Conservation (phyloP, 805 yeast species). For the Candida krabiensis region DNA sequence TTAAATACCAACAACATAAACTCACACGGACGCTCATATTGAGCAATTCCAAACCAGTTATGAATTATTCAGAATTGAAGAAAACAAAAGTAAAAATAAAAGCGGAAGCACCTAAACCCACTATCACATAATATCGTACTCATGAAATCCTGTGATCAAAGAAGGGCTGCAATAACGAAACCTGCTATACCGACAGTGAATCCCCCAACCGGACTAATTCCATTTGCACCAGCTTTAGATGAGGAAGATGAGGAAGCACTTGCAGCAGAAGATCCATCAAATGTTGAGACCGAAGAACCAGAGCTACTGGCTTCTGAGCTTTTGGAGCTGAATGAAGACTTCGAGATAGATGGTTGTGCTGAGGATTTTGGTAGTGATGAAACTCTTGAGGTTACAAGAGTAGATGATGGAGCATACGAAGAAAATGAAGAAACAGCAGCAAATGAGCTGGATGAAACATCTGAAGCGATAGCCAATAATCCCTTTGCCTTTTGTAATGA, state of each 20-base stretch:
- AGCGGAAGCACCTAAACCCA: no score
- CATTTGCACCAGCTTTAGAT: slow-evolving; percentile 34
- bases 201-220: slow-evolving; percentile 30
- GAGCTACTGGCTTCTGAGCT: slow-evolving; percentile 8
- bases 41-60: no score
- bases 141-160: slow-evolving; percentile 20
- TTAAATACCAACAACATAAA: no score
- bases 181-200: slow-evolving; percentile 36
- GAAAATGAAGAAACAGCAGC: slow-evolving; percentile 12
- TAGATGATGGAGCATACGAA: slow-evolving; percentile 11
- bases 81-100: no score
- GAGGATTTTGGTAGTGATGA: slow-evolving; percentile 4
- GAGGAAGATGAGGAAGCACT: slow-evolving; percentile 28
- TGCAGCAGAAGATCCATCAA: slow-evolving; percentile 23
- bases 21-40: no score
- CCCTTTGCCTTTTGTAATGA: slow-evolving; percentile 37
- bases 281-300: slow-evolving; percentile 14
- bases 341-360: slow-evolving; percentile 1
- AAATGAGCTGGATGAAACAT: slow-evolving; percentile 29
- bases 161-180: slow-evolving; percentile 36
- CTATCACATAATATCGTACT: no score
- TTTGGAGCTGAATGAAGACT: slow-evolving; percentile 10
- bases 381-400: slow-evolving; percentile 1
- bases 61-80: no score
- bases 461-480: slow-evolving; percentile 42